Percentiles rank a stretch among this genome's conserved stretches.
Evolutionary conservation across 768 basidiomycete species (phyloP).

Genomic region (Cyathus striatus): DNA sequence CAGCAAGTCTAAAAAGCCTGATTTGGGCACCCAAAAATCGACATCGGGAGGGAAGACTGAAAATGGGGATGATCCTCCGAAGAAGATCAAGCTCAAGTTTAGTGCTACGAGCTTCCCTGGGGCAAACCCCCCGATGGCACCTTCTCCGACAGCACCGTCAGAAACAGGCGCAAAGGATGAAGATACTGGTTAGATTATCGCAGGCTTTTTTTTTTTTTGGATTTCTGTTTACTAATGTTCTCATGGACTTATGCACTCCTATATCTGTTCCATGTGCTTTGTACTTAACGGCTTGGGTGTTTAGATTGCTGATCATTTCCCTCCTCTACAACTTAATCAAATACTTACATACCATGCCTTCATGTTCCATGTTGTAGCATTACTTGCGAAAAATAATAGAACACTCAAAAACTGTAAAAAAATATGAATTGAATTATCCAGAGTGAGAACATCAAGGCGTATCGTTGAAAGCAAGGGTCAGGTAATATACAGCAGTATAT

Average conservation of each 20-base stretch:
- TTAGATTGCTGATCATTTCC: slow-evolving; percentile 5
- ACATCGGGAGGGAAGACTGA: slow-evolving; percentile 19
- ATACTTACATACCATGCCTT: not conserved
- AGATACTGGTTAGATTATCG: slow-evolving; percentile 53
- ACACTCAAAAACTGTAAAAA: not conserved
- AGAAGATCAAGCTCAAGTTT: slow-evolving; percentile 75
- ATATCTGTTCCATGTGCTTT: not conserved
- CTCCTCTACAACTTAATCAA: slow-evolving; percentile 1
- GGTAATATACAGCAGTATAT: slow-evolving; percentile 9
- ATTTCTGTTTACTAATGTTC: slow-evolving; percentile 1
- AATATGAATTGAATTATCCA: slow-evolving; percentile 6
- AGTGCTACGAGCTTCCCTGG: slow-evolving; percentile 40
- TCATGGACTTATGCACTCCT: slow-evolving; percentile 1
- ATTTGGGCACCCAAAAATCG: slow-evolving; percentile 40
- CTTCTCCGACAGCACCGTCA: slow-evolving; percentile 35
- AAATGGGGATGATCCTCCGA: slow-evolving; percentile 51
- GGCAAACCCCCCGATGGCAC: slow-evolving; percentile 14
- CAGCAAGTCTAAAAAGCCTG: slow-evolving; percentile 53
- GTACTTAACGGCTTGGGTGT: not conserved
- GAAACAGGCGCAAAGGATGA: slow-evolving; percentile 67
- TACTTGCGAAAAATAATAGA: not conserved
- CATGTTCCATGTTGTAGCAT: not conserved
- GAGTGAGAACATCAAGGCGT: not conserved
- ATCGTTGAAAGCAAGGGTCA: slow-evolving; percentile 5
- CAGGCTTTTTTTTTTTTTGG: slow-evolving; percentile 6